Base-by-base conservation (phyloP, 2,329 filamentous ascomycete genomes). In the Aspergillaceae sp. region DNA sequence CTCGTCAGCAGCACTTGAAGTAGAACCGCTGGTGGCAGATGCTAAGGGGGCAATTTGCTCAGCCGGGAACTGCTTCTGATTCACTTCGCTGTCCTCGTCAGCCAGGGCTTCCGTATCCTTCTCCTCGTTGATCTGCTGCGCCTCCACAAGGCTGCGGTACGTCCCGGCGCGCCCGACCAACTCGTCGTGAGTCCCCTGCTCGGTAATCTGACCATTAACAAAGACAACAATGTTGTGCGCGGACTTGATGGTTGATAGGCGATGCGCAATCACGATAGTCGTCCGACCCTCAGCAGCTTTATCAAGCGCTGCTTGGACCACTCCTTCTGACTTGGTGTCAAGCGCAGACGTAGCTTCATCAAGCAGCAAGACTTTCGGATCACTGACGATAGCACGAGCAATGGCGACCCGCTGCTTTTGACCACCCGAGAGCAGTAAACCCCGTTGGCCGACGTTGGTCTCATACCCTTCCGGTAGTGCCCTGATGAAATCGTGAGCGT, bases 391-490 rank as follows among this genome's bases (percentile, higher is more conserved):
- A 35, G 90, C 90, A 59, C 89, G 78, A 5, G 91, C 89, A 66
- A 97, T 96, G 8, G 91, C 90, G 60, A 97, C 94, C 56, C 92
- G 87, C 68, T 97, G 92, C 67, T 96, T 95, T 68, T 98, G 92
- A 33, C 92, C 92, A 64, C 92, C 92, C 46, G 87, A 94, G 6
- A 98, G 76, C 44, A 96, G 71, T 63, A 95, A 94, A 7, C 92
- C 92, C 51, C 90, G 84, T 66, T 97, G 89, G 47, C 92, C 92
- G n/a, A 97, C 91, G 54, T 94, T 83, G 0, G 92, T 97, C 54
- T 95, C 80, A 58, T 97, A 97, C 2, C 86, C 86, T 55, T 97
- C 86, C 0, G 92, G 89, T 1, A 97, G 77, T 8, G 76, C 69
- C 4, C 74, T 78, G 54, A 98, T 84, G 62, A 98, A 98, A 53